These are phyloP conservation scores for Neonectria sp. DNA, from an alignment of 2,329 filamentous ascomycete species.

Conservation along the genomic window DNA sequence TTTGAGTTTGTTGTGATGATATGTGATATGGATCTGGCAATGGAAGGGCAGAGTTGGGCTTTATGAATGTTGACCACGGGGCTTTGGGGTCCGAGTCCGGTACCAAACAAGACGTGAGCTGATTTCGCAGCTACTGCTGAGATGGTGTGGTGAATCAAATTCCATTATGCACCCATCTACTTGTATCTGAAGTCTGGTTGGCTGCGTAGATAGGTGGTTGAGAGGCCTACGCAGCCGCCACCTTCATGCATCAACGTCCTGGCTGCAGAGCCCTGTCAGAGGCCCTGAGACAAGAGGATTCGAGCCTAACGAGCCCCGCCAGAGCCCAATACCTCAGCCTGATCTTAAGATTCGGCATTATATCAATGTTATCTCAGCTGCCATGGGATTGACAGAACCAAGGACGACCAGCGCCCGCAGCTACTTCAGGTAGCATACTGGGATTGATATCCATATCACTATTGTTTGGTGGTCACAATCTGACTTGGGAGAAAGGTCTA, in stretches of 20 bases:
- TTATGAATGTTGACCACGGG: no score
- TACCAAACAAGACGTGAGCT: no score
- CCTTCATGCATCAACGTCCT: not conserved
- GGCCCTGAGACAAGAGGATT: not conserved
- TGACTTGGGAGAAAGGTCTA: no score
- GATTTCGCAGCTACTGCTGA: not conserved
- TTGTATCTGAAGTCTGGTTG: not conserved
- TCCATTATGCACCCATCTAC: no score
- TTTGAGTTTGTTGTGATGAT: no score
- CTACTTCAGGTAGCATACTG: not conserved
- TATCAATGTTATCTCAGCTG: no score
- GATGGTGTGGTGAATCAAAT: not conserved
- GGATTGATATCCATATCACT: not conserved
- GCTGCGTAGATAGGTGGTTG: not conserved
- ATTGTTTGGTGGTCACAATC: not conserved
- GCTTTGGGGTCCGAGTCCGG: no score
- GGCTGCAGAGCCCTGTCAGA: not conserved
- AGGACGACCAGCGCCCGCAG: no score
- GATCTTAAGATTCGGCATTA: no score
- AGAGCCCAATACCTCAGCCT: not conserved
- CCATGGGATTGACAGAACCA: no score
- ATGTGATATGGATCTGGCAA: no score
- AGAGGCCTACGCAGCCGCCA: not conserved
- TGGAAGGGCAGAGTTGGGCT: no score
- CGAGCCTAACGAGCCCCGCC: not conserved